Evolutionary conservation across 805 yeast species (phyloP), one percentile per base, ranked within the genome.

Genomic region (Ogataea pilisensis): DNA sequence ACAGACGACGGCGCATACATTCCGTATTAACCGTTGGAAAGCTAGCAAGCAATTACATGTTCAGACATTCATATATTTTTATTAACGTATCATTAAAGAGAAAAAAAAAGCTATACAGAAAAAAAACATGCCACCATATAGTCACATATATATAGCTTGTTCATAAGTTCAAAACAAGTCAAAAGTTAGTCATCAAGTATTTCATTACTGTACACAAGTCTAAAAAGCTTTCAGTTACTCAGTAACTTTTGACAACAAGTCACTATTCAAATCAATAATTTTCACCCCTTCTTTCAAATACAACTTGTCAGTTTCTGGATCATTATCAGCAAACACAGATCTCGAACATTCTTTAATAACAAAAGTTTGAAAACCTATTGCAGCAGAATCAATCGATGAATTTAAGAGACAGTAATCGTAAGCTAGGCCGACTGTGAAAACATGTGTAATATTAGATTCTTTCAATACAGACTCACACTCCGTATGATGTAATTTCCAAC

Each of bases 321-420:
- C 50, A 3, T 65, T 65, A 1, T 65, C 72, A 0, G 77, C 70
- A 44, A 66, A 67, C 14, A 85, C 87, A 4, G 85, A 69, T 45
- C 64, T 71, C 17, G 82, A 69, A 38, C 78, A 74, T 24, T 76
- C 75, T 44, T 69, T 67, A 12, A 87, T 49, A 1, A 91, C 85
- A 38, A 54, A 67, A 0, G 95, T 80, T 2, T 73, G 60, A 56
- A 74, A 88, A 0, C 95, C 95, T 4, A 65, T 43, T 9, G 58
- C 61, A 0, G 72, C 75, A 17, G 89, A 72, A 42, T 90, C 95
- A 19, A 78, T 58, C 0, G 95, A 88, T 0, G 95, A 82, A 55
- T 80, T 72, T 50, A 79, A 64, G 3, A 91, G 97, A 60, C 98
- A 90, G 60, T 68, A 88, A 57, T 90, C 98, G 47, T 80, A 78